Evolutionary conservation across 441 rosid species (phyloP).

Genomic region (Bruguiera hainesii): DNA sequence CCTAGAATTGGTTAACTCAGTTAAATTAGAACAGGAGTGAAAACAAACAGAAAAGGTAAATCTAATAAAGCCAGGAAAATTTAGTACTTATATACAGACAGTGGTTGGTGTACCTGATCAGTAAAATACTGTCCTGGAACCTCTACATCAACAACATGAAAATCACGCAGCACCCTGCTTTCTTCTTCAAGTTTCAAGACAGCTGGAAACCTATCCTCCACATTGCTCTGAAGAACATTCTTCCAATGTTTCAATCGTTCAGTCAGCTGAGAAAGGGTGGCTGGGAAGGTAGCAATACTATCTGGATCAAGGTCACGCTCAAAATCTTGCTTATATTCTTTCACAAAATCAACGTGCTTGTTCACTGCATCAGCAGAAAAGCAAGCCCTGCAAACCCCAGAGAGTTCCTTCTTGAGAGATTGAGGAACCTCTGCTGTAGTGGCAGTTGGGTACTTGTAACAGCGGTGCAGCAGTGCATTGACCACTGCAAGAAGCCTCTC

Average conservation of each 20-base stretch:
- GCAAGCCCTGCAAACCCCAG: slow-evolving; percentile 98
- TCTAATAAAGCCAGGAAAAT: not conserved
- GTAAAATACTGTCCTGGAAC: slow-evolving; percentile 96
- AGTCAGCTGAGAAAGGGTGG: slow-evolving; percentile 83
- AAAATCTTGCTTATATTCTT: slow-evolving; percentile 94
- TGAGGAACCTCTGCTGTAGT: slow-evolving; percentile 98
- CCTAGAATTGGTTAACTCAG: slow-evolving; percentile 41
- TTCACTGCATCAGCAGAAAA: slow-evolving; percentile 96
- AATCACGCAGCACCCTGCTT: slow-evolving; percentile 86
- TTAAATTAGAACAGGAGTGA: slow-evolving; percentile 13
- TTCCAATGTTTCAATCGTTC: slow-evolving; percentile 91
- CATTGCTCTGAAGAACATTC: slow-evolving; percentile 92
- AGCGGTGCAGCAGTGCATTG: slow-evolving; percentile 98
- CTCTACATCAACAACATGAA: slow-evolving; percentile 97
- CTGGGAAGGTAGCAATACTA: slow-evolving; percentile 80
- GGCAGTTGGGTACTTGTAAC: slow-evolving; percentile 98
- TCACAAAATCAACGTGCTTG: slow-evolving; percentile 97
- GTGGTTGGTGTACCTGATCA: slow-evolving; percentile 64
- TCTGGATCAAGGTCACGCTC: slow-evolving; percentile 96
- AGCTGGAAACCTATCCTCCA: slow-evolving; percentile 94
- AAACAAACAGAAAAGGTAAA: not conserved
- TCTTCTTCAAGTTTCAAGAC: slow-evolving; percentile 94
- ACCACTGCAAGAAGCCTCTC: slow-evolving; percentile 99
- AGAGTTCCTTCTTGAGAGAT: slow-evolving; percentile 97
- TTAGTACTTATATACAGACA: not conserved